Evolutionary conservation across 2,329 filamentous ascomycete species (phyloP).

Genomic region (Cladophialophora yegresii): DNA sequence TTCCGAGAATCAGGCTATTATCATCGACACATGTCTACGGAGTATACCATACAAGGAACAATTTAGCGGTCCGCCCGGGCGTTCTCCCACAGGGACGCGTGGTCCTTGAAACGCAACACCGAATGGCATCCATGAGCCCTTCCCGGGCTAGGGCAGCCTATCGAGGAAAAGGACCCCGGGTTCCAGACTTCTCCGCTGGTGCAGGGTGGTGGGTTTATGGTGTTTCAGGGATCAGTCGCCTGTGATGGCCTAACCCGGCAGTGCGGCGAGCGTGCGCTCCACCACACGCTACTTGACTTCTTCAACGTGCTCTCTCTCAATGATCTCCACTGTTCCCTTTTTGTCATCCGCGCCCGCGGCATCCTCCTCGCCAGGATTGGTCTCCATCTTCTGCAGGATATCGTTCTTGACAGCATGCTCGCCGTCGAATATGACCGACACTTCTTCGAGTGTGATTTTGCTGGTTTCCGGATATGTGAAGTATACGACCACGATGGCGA

Average conservation of each 20-base stretch:
- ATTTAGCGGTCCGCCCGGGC: not conserved
- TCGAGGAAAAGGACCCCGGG: not conserved
- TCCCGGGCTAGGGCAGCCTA: not conserved
- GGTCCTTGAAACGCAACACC: not conserved
- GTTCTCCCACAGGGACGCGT: too few relatives aligned
- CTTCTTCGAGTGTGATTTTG: conserved; percentile 20
- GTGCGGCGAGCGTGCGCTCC: too few relatives aligned
- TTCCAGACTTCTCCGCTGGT: not conserved
- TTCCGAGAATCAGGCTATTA: not conserved
- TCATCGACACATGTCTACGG: not conserved
- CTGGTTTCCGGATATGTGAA: conserved; percentile 39
- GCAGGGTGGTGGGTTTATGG: not conserved
- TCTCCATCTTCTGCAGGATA: conserved; percentile 19
- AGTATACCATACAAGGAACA: not conserved
- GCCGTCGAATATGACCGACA: conserved; percentile 20
- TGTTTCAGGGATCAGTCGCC: not conserved
- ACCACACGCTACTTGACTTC: conserved; percentile 1
- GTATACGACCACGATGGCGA: conserved; percentile 39
- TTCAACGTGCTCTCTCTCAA: conserved; percentile 16
- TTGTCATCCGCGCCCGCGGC: conserved; percentile 9
- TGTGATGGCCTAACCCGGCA: too few relatives aligned
- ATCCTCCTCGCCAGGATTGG: conserved; percentile 18
- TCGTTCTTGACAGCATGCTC: conserved; percentile 22
- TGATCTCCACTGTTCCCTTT: conserved; percentile 16
- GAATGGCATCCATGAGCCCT: not conserved